Base-by-base conservation (phyloP, 495 filamentous ascomycete genomes). In the Penicillium subrubescens region DNA sequence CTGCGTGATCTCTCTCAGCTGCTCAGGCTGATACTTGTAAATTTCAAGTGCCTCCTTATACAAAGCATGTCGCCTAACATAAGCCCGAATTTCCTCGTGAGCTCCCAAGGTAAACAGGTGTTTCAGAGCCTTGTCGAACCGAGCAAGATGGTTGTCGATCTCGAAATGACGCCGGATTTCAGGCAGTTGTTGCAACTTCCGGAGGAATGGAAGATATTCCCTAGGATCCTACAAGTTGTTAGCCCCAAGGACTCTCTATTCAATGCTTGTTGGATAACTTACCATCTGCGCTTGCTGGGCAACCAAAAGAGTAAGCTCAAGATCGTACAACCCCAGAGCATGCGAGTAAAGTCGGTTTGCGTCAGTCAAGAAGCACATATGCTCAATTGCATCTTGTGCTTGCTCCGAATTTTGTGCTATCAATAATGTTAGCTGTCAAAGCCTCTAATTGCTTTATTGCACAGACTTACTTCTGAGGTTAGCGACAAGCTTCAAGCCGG, bases 321-420 rank as follows among this genome's bases (percentile, higher is more conserved):
- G 84, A 70, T 97, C 87, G 71, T 99, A 97, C 3, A 98, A 78
- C 25, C 94, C 94, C 17, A 99, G 81, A 8, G 95, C 91, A 61
- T 92, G 89, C 62, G 97, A 91, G 70, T 95, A 99, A n/a, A 99
- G 85, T 57, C 86, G 87, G 71, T 97, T 95, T 21, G 95, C 89
- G 77, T 99, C 95, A 0, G 92, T 91, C 46, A 99, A 82, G 79
- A 97, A 99, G 81, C 93, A 97, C 66, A 98, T 97, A 67, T 99
- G 95, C 71, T 96, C 93, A 41, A 97, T 89, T 1, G 94, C 93
- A 73, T 88, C 87, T 65, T 97, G 92, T 5, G 90, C 89, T 64
- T 93, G 81, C 17, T 88, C 80, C 34, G 89, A 77, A 35, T 88
- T 83, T 67, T 88, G 79, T 56, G 83, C 86, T 83, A 35, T 41